Evolutionary conservation across 495 filamentous ascomycete genomes (phyloP), one percentile per base, ranked within the genome.

Genomic region (Podospora tetraspora): DNA sequence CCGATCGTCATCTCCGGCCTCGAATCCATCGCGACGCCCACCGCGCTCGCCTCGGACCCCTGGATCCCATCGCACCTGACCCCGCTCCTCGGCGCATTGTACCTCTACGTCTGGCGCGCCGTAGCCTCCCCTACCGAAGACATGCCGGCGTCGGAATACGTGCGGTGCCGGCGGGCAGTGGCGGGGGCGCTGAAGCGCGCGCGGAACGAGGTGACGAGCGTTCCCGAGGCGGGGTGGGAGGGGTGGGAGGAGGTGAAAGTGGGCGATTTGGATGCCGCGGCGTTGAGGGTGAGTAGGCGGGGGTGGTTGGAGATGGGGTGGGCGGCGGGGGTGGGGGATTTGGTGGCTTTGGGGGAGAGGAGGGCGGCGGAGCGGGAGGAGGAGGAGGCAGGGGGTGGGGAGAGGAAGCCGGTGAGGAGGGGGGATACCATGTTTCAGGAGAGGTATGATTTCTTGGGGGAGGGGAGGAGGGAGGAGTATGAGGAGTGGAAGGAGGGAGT

Each of bases 391-490:
- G 19, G 62, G 7, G 76, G 78, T 64, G 24, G 69, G 68, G 43
- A 23, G 69, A 72, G 71, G 70, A 66, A 64, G 78, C 59, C 77
- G 70, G 71, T 78, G 25, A 78, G 71, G 74, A 83, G 68, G 85
- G 86, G 66, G 25, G 90, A 90, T 16, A 92, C 89, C 3, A 95
- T 95, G 91, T 89, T 96, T 79, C 91, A 96, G 77, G 89, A 91
- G 68, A 83, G 86, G 58, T 88, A 93, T 66, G 92, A 97, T 77
- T 96, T 88, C 76, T 75, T 97, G 72, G 90, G 89, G 66, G 88
- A 91, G 24, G 82, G 86, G 62, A 88, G 88, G 65, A 80, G 84
- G 70, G 84, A 84, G 67, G 88, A 91, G 32, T 97, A 89, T 77
- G 74, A 79, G 24, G 78, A 80, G 22, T 97, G 95, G 95, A 91